Conservation (phyloP, 352 stramenopile species). For the Halophytophthora polymorphica region DNA sequence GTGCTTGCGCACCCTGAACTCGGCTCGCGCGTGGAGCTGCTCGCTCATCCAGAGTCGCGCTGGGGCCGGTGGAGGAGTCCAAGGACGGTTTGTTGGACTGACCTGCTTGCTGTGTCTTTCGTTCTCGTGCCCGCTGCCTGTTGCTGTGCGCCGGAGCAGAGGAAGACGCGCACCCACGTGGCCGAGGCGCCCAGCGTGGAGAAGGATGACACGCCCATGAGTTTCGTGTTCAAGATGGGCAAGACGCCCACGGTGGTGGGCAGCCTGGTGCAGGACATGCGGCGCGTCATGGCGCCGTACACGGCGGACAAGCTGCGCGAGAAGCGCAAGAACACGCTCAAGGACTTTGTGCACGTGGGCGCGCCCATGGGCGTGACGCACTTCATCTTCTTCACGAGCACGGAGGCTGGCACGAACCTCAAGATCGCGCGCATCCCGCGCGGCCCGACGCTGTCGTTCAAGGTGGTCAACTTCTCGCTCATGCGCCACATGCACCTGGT, state of each 20-base stretch:
- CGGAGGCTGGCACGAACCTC: conserved; percentile 91
- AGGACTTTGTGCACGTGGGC: conserved; percentile 91
- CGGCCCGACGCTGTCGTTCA: conserved; percentile 95
- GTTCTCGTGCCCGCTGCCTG: neutral
- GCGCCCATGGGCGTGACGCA: conserved; percentile 95
- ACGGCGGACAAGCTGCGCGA: conserved; percentile 92
- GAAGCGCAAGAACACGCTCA: conserved; percentile 90
- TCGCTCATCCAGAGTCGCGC: neutral
- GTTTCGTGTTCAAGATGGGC: conserved; percentile 91
- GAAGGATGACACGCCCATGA: conserved; percentile 86
- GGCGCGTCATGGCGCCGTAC: conserved; percentile 94
- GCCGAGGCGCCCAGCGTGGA: conserved; percentile 58
- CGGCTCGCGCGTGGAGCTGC: conserved; percentile 1
- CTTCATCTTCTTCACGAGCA: conserved; percentile 96
- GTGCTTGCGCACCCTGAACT: neutral
- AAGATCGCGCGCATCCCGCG: conserved; percentile 92
- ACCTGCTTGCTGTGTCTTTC: conserved; percentile 3
- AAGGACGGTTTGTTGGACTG: conserved; percentile 1
- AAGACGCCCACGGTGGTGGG: conserved; percentile 75
- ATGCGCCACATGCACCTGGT: conserved; percentile 90
- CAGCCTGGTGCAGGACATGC: conserved; percentile 90
- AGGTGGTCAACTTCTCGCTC: conserved; percentile 88
- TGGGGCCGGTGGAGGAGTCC: neutral
- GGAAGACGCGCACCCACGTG: conserved; percentile 83
- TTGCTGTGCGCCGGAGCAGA: conserved; percentile 25